phyloP scores from a whole-genome alignment of 441 rosid species.

The Iberis amara region DNA sequence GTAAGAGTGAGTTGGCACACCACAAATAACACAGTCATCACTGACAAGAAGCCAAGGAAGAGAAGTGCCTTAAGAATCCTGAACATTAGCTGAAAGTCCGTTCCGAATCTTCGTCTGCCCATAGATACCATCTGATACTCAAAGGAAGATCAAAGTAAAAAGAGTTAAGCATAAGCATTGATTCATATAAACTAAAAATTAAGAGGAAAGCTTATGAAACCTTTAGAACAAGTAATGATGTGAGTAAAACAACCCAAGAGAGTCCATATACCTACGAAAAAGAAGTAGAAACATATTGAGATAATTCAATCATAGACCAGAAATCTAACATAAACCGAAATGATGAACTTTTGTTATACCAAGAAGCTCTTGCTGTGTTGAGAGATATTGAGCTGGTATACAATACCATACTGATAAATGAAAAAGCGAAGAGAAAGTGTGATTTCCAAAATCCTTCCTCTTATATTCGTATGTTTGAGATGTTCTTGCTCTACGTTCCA shows the following conservation, averaged over 20 bases:
- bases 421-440: conserved; percentile 74
- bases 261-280: conserved; percentile 71
- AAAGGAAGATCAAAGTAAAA: not conserved
- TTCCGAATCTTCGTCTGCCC: conserved; percentile 74
- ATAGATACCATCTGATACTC: conserved; percentile 67
- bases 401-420: conserved; percentile 85
- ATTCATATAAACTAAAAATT: not conserved
- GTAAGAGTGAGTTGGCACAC: conserved; percentile 56
- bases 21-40: conserved; percentile 75
- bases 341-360: conserved; percentile 37
- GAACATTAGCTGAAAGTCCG: conserved; percentile 86
- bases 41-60: conserved; percentile 81
- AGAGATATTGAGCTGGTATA: conserved; percentile 88
- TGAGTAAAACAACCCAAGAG: conserved; percentile 74
- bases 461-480: conserved; percentile 53
- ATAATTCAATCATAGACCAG: not conserved
- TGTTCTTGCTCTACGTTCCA: conserved; percentile 90
- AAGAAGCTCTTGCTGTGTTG: conserved; percentile 52
- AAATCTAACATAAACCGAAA: not conserved
- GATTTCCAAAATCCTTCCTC: conserved; percentile 75
- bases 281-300: not conserved
- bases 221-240: conserved; percentile 69
- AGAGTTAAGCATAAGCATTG: conserved; percentile 7
- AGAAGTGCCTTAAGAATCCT: conserved; percentile 93
- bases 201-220: conserved; percentile 34